Evolutionary conservation across 768 basidiomycete genomes (phyloP), one percentile per base, ranked within the genome.

Genomic region (Chalciporus chontae): DNA sequence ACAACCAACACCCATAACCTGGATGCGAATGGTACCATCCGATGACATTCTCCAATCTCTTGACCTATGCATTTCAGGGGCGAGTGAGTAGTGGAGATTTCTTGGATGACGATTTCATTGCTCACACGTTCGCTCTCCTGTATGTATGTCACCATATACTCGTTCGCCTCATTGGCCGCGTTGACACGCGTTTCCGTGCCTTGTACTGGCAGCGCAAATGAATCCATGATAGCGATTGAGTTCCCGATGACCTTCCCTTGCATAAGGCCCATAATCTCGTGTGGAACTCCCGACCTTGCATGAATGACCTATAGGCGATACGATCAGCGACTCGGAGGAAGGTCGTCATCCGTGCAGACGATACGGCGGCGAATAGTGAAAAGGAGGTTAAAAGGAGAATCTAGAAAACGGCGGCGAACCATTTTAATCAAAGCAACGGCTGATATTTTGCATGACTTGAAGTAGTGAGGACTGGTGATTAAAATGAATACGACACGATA

Each of bases 21-120:
- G 96, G 96, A 73, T 99, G 96, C 14, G 93, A 95, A 68, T 96
- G 93, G 66, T 96, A 96, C 93, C 93, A 95, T n/a, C 93, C 93
- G 56, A 94, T 89, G 7, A 84, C 85, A 64, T 94, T 84, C 67
- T 95, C 93, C 42, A 83, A 74, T 62, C 94, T 74, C 44, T 85
- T 87, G 13, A 90, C 93, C 84, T 96, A 67, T 26, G 3, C 26
- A 26, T 26, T 26, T 6, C 26, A 26, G 8, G 26, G 26, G 8
- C 26, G 26, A 26, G 26, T 26, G 26, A 26, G 26, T 6, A 26
- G 3, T 26, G 26, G 10, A 4, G 4, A 2, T 32, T 18, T 17
- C 0, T 14, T 14, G 7, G 34, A 31, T 6, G 0, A 10, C n/a
- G 29, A 27, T 27, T 17, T 18, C 1, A 29, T 21, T 8, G 46